Percentiles rank a stretch among this genome's conserved stretches.
phyloP scores from a whole-genome alignment of 352 stramenopile genomes.

The Plasmopara muralis region DNA sequence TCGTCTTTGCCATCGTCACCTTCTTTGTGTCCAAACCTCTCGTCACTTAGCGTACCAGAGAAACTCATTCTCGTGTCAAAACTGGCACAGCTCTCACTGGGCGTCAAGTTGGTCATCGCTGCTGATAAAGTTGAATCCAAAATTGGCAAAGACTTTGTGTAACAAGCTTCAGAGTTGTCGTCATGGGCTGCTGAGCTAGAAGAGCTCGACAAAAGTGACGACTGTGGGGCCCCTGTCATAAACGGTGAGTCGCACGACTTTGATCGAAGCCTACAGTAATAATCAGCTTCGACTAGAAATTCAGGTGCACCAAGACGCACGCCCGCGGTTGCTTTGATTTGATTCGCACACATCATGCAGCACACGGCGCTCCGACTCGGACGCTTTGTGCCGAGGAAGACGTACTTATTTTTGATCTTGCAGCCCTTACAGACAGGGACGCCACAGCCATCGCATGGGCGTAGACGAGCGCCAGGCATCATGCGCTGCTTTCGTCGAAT shows the following conservation, averaged over 20 bases:
- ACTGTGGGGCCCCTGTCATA: conserved; percentile 3
- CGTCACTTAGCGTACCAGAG: conserved; percentile 21
- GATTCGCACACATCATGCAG: conserved; percentile 28
- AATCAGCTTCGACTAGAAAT: conserved; percentile 25
- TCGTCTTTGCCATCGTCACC: conserved; percentile 15
- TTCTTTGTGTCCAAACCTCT: conserved; percentile 3
- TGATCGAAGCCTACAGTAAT: conserved; percentile 7
- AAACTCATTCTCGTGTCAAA: conserved; percentile 21
- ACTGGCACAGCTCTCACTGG: conserved; percentile 16
- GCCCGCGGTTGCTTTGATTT: conserved; percentile 23
- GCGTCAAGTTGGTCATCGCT: conserved; percentile 15
- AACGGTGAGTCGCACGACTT: not conserved
- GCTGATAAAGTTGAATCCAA: conserved; percentile 11
- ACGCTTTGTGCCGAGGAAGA: conserved; percentile 26
- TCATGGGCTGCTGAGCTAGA: conserved; percentile 2
- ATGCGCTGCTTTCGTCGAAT: conserved; percentile 19
- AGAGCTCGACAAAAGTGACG: conserved; percentile 7
- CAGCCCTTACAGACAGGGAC: conserved; percentile 38
- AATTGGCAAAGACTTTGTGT: conserved; percentile 5
- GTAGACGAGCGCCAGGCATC: conserved; percentile 13
- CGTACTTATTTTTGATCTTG: conserved; percentile 34
- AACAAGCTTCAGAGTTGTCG: conserved; percentile 3
- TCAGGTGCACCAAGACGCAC: conserved; percentile 18
- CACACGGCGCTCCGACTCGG: conserved; percentile 18
- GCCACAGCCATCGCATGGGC: conserved; percentile 36